Evolutionary conservation across 2,329 filamentous ascomycete species (phyloP), one percentile per base, ranked within the genome.

Genomic region (Curvularia verruculosa): DNA sequence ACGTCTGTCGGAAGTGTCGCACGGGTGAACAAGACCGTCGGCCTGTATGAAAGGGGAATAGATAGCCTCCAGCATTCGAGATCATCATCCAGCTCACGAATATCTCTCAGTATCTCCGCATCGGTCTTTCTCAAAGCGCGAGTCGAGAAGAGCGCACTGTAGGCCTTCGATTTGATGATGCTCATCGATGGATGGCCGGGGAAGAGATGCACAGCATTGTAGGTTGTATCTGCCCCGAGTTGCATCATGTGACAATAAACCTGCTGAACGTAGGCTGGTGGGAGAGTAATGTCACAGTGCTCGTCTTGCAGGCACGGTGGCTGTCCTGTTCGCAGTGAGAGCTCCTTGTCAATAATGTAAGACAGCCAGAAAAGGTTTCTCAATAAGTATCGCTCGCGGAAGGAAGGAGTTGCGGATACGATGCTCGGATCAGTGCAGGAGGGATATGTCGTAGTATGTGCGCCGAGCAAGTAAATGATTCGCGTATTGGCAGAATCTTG

Each of bases 121-220:
- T 44, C 41, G 8, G 41, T 44, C 26, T 44, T 44, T 3, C n/a
- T 29, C 24, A 44, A 28, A 1, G 41, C 41, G 24, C 41, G 41
- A 18, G 24, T 24, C 7, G 41, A 44, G 41, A 28, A 44, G 10
- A 44, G 41, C 10, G 41, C 41, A n/a, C 2, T 44, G n/a, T 44
- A 44, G 7, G 41, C 41, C n/a, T 44, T 44, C 15, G 41, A 44
- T 24, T 44, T 44, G 41, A 44, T 44, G 41, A 44, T 28, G n/a
- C 41, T 44, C 41, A 44, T 28, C 24, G 23, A 44, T 3, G 41
- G 41, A n/a, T 23, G 23, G 19, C 41, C 15, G 24, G 41, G 24
- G 41, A 44, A 44, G 24, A 23, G 24, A 5, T 28, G n/a, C 13
- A 12, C 15, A 29, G 15, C 19, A 3, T 29, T 24, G 4, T n/a